phyloP scores from a whole-genome alignment of 345 rosid species.

The Euclidium syriacum region DNA sequence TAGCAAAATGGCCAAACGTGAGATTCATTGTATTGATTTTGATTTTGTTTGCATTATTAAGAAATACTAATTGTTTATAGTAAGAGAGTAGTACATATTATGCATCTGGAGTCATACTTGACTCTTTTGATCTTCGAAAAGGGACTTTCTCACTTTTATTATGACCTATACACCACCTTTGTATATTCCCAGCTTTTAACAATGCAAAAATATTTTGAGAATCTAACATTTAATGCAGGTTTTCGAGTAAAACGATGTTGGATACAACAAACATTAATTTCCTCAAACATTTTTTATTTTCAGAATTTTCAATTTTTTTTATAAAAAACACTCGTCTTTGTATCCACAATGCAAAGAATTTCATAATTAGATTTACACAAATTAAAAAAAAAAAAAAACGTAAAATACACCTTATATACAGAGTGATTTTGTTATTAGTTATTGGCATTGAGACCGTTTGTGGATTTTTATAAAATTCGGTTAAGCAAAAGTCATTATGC shows the following conservation, averaged over 20 bases:
- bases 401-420: too few species aligned
- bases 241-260: background rate
- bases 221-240: background rate
- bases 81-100: background rate
- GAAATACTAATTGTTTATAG: background rate
- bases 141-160: conserved; percentile 12
- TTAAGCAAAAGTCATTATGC: too few species aligned
- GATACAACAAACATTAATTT: background rate
- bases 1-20: background rate
- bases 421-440: too few species aligned
- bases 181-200: background rate
- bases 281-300: background rate
- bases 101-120: conserved; percentile 26
- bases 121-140: conserved; percentile 27
- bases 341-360: background rate
- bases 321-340: background rate
- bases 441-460: too few species aligned
- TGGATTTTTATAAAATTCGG: too few species aligned
- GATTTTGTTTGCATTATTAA: background rate
- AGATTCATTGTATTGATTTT: background rate
- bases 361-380: background rate
- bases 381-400: too few species aligned
- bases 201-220: too few species aligned
- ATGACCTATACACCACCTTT: background rate
- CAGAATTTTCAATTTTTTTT: too few species aligned